Evolutionary conservation across 1,284 basidiomycete species (phyloP).

Genomic region (Chiua sp.): DNA sequence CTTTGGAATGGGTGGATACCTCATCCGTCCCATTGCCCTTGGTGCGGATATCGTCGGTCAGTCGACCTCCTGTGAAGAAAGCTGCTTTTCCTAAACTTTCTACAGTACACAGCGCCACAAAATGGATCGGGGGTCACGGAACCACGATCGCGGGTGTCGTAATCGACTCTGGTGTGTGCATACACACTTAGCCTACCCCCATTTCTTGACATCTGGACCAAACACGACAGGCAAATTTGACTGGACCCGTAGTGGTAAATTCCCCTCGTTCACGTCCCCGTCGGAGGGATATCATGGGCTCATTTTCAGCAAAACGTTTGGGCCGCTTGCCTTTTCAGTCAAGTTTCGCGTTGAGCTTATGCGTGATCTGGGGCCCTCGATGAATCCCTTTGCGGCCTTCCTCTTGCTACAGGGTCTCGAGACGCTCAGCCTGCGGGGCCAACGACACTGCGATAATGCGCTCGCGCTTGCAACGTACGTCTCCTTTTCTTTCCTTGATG

Average conservation of each 20-base stretch:
- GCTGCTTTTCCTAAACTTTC: background rate
- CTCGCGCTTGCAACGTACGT: constrained; percentile 68
- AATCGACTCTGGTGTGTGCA: constrained; percentile 65
- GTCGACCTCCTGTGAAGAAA: constrained; percentile 17
- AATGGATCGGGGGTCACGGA: constrained; percentile 93
- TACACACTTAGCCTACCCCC: background rate
- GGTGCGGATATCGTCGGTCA: constrained; percentile 83
- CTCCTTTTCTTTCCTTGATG: background rate
- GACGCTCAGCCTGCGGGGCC: constrained; percentile 79
- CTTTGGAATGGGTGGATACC: constrained; percentile 78
- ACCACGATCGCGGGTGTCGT: constrained; percentile 89
- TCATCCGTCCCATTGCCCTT: constrained; percentile 71
- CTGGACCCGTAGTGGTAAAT: constrained; percentile 75
- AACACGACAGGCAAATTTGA: constrained; percentile 73
- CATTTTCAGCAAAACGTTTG: constrained; percentile 78
- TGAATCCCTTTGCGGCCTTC: constrained; percentile 85
- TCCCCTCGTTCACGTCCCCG: constrained; percentile 85
- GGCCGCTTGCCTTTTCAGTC: constrained; percentile 71
- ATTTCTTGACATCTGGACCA: background rate
- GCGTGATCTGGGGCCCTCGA: constrained; percentile 74
- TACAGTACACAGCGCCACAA: constrained; percentile 83
- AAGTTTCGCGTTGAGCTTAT: constrained; percentile 75
- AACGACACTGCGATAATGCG: constrained; percentile 78
- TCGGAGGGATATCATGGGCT: constrained; percentile 87
- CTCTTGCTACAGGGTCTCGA: constrained; percentile 84